A percentile compares a stretch with the other conserved stretches of the same genome.
These are phyloP conservation scores for Magnaporthiopsis poae DNA, from an alignment of 2,329 filamentous ascomycete genomes.

Conservation along the genomic window DNA sequence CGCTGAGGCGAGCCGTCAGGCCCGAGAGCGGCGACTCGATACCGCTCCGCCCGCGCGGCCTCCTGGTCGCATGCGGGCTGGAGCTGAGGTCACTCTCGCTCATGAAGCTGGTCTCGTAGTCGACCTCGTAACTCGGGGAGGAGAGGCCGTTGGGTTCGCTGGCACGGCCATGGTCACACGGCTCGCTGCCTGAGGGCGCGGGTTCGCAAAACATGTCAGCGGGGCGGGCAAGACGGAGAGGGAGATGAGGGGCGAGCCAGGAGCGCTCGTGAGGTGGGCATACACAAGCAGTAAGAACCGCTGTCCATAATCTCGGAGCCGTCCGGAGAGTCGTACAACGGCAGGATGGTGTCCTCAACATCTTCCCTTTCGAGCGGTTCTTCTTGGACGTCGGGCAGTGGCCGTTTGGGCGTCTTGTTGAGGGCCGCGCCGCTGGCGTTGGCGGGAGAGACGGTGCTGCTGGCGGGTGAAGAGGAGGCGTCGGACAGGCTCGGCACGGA, in stretches of 20 bases:
- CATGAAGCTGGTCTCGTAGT: conserved; percentile 59
- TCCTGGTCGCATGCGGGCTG: conserved; percentile 40
- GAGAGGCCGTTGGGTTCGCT: conserved; percentile 29
- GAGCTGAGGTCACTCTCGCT: conserved; percentile 50
- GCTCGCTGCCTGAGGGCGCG: conserved; percentile 43
- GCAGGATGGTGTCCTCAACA: conserved; percentile 38
- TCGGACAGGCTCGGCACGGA: conserved; percentile 29
- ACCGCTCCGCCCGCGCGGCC: conserved; percentile 40
- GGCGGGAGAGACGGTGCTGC: conserved; percentile 1
- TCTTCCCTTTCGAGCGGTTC: conserved; percentile 65
- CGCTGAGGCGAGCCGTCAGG: conserved; percentile 56
- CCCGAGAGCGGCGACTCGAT: conserved; percentile 51
- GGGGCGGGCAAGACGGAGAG: conserved; percentile 9
- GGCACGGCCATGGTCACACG: conserved; percentile 47
- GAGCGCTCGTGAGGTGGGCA: conserved; percentile 27
- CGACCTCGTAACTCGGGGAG: conserved; percentile 37
- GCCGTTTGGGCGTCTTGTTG: conserved; percentile 46
- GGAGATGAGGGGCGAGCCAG: background rate
- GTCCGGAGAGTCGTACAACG: conserved; percentile 15
- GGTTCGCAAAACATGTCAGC: conserved; percentile 11
- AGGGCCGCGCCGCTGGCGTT: conserved; percentile 24
- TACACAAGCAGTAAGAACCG: conserved; percentile 65
- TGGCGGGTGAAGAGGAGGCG: conserved; percentile 38
- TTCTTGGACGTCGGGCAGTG: conserved; percentile 74
- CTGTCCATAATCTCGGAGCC: conserved; percentile 30